These are phyloP conservation scores for Apophysomyces elegans DNA, from an alignment of 371 early-diverging fungal genomes.

Conservation along the genomic window DNA sequence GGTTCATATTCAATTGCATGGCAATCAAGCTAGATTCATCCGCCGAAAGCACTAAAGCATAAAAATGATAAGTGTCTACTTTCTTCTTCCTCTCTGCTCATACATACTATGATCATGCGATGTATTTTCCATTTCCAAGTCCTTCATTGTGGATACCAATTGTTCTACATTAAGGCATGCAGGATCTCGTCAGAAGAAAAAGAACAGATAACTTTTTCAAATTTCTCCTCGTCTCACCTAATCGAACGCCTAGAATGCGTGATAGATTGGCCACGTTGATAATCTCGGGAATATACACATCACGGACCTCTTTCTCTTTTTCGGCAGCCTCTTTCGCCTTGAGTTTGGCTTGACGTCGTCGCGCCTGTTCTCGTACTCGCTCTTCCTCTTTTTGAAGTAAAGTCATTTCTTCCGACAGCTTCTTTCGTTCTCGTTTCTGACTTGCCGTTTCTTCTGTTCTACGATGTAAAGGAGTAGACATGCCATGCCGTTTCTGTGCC, in stretches of 20 bases:
- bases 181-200: neutral
- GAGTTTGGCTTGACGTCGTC: slow-evolving; percentile 29
- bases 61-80: slow-evolving; percentile 3
- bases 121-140: slow-evolving; percentile 77
- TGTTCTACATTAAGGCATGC: slow-evolving; percentile 41
- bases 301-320: slow-evolving; percentile 40
- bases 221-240: slow-evolving; percentile 41
- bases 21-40: slow-evolving; percentile 89
- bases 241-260: slow-evolving; percentile 74
- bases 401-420: slow-evolving; percentile 37
- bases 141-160: slow-evolving; percentile 70
- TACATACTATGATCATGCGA: slow-evolving; percentile 67
- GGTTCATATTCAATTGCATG: slow-evolving; percentile 84
- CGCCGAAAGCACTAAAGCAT: slow-evolving; percentile 66
- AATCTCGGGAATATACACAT: slow-evolving; percentile 83
- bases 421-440: slow-evolving; percentile 39
- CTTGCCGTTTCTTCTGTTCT: slow-evolving; percentile 23
- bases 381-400: slow-evolving; percentile 32
- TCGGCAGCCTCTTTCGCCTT: slow-evolving; percentile 30
- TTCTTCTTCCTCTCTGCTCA: neutral
- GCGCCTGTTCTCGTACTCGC: slow-evolving; percentile 26
- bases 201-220: neutral
- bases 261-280: slow-evolving; percentile 85
- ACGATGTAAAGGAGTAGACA: slow-evolving; percentile 21
- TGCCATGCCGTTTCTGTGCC: slow-evolving; percentile 34